A percentile compares a stretch with the other conserved stretches of the same genome.
phyloP scores from a whole-genome alignment of 2,329 filamentous ascomycete species.

The Incumbomyces lentus region DNA sequence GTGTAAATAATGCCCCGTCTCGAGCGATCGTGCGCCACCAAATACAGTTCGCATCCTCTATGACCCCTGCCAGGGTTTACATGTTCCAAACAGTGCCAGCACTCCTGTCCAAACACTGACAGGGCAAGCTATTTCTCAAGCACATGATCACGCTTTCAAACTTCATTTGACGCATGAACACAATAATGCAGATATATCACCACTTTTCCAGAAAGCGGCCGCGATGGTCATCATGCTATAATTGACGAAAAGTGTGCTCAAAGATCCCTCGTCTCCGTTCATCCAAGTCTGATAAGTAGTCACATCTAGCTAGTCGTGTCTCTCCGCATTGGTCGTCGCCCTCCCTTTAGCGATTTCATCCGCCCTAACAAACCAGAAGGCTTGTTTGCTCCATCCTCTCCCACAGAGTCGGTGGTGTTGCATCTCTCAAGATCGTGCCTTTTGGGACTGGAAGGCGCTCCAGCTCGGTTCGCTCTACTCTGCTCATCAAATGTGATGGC shows the following conservation, averaged over 20 bases:
- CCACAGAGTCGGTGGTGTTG: conserved; percentile 56
- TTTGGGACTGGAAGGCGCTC: conserved; percentile 51
- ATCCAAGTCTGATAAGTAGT: not conserved
- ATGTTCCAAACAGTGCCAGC: no score
- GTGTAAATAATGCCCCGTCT: no score
- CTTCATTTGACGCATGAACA: not conserved
- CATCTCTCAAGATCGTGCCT: conserved; percentile 35
- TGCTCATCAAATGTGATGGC: conserved; percentile 45
- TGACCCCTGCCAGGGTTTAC: no score
- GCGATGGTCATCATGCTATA: not conserved
- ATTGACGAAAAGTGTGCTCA: not conserved
- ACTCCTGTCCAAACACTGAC: no score
- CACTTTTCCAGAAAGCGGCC: conserved; percentile 7
- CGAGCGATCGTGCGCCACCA: no score
- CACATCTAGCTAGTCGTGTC: conserved; percentile 3
- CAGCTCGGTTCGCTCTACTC: conserved; percentile 24
- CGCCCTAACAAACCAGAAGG: conserved; percentile 10
- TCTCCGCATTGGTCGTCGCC: conserved; percentile 15
- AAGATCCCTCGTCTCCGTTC: not conserved
- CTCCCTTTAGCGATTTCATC: conserved; percentile 31
- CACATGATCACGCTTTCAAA: not conserved
- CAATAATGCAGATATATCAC: not conserved
- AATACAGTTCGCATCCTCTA: no score
- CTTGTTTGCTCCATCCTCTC: conserved; percentile 26
- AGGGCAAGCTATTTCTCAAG: not conserved